Percentiles rank a stretch among this genome's conserved stretches.
These are phyloP conservation scores for Elsinoe arachidis DNA, from an alignment of 2,329 filamentous ascomycete genomes.

Conservation along the genomic window DNA sequence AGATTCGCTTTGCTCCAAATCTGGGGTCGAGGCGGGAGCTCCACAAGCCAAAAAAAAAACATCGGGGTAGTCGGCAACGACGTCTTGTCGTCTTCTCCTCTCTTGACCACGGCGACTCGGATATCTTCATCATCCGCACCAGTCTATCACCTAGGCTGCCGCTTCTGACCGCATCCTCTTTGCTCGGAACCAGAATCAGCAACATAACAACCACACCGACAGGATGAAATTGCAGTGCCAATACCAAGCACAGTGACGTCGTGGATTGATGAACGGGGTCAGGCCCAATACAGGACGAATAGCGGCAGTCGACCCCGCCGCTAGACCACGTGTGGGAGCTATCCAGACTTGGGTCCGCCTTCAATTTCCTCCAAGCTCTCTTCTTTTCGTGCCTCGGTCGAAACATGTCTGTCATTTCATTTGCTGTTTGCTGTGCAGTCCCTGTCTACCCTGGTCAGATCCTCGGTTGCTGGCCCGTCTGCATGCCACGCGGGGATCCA, in stretches of 20 bases:
- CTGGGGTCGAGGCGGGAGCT: background rate
- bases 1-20: background rate
- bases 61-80: too few relatives aligned
- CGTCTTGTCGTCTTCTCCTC: too few relatives aligned
- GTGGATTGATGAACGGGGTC: background rate
- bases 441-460: slow-evolving; percentile 1
- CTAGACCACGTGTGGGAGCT: slow-evolving; percentile 11
- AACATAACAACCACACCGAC: background rate
- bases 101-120: too few relatives aligned
- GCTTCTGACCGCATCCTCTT: too few relatives aligned
- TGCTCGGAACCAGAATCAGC: too few relatives aligned
- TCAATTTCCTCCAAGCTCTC: slow-evolving; percentile 2
- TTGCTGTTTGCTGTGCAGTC: background rate
- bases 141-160: too few relatives aligned
- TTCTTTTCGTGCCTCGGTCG: slow-evolving; percentile 5
- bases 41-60: background rate
- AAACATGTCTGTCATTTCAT: background rate
- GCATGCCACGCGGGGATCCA: background rate
- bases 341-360: background rate
- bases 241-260: background rate
- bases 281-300: too few relatives aligned
- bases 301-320: background rate
- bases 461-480: slow-evolving; percentile 3
- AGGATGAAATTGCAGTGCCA: background rate
- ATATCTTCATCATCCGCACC: too few relatives aligned